Percentiles rank a stretch among this genome's conserved stretches.
These are phyloP conservation scores for Apophysomyces variabilis DNA, from an alignment of 371 early-diverging fungal species.

Conservation along the genomic window DNA sequence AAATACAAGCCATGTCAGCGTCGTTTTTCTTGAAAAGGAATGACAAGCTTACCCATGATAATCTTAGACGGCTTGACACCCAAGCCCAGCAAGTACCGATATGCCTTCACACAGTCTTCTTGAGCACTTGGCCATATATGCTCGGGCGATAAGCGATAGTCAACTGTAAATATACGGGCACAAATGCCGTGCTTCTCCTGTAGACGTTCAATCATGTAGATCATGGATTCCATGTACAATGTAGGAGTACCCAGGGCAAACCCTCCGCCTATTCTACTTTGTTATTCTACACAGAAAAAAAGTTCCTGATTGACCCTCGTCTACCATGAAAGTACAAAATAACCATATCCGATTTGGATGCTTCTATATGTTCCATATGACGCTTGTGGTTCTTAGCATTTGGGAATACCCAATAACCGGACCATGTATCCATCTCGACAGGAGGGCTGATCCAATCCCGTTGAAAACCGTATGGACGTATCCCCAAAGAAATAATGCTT, in stretches of 20 bases:
- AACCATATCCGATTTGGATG: slow-evolving; percentile 24
- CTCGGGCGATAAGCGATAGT: slow-evolving; percentile 30
- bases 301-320: background rate
- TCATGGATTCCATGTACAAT: slow-evolving; percentile 36
- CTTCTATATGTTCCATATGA: slow-evolving; percentile 17
- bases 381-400: slow-evolving; percentile 13
- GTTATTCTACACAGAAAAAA: background rate
- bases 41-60: slow-evolving; percentile 30
- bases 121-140: slow-evolving; percentile 20
- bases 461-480: slow-evolving; percentile 20
- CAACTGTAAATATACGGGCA: slow-evolving; percentile 33
- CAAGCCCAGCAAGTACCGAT: slow-evolving; percentile 34
- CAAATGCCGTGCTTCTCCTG: slow-evolving; percentile 22
- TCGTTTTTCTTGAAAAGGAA: background rate
- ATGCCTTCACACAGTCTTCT: slow-evolving; percentile 30
- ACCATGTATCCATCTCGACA: slow-evolving; percentile 4
- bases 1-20: background rate
- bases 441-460: slow-evolving; percentile 22
- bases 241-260: slow-evolving; percentile 26
- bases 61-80: slow-evolving; percentile 29
- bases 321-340: slow-evolving; percentile 43
- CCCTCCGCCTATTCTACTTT: slow-evolving; percentile 31
- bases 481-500: background rate
- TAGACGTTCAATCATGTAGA: slow-evolving; percentile 29
- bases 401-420: slow-evolving; percentile 32